phyloP scores from a whole-genome alignment of 257 asterid genomes.

The Solanum etuberosum region DNA sequence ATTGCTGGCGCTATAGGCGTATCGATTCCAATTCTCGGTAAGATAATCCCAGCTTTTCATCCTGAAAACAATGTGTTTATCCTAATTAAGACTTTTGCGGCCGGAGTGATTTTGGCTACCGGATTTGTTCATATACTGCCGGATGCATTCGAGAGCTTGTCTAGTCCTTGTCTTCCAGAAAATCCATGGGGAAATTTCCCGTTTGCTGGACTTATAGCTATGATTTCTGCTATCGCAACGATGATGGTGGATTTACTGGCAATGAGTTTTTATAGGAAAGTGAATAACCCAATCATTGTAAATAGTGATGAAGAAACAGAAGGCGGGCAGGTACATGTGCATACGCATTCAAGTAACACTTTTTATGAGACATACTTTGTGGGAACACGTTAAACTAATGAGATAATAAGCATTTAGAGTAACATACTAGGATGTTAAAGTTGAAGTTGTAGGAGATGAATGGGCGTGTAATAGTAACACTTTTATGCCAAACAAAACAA shows the following conservation, averaged over 20 bases:
- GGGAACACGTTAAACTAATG: too few relatives aligned
- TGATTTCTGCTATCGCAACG: background rate
- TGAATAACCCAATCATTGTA: background rate
- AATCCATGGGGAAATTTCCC: constrained; percentile 5
- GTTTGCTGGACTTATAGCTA: constrained; percentile 6
- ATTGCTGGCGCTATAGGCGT: background rate
- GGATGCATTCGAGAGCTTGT: constrained; percentile 1
- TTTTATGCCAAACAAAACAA: background rate
- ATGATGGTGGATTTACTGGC: constrained; percentile 6
- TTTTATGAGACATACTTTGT: too few relatives aligned
- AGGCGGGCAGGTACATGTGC: background rate
- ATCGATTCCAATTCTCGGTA: background rate
- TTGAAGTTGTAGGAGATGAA: too few relatives aligned
- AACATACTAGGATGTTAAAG: too few relatives aligned
- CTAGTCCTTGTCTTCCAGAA: background rate
- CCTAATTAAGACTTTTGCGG: constrained; percentile 21
- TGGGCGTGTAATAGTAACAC: too few relatives aligned
- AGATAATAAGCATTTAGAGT: too few relatives aligned
- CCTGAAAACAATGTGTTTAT: constrained; percentile 15
- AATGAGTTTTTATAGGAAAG: background rate
- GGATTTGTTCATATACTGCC: constrained; percentile 6
- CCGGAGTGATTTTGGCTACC: constrained; percentile 28
- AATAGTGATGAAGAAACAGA: background rate
- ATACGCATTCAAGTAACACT: constrained; percentile 10
- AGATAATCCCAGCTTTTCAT: constrained; percentile 1